Base-by-base conservation (phyloP, 2,329 filamentous ascomycete genomes). In the Endoconidiophora polonica region DNA sequence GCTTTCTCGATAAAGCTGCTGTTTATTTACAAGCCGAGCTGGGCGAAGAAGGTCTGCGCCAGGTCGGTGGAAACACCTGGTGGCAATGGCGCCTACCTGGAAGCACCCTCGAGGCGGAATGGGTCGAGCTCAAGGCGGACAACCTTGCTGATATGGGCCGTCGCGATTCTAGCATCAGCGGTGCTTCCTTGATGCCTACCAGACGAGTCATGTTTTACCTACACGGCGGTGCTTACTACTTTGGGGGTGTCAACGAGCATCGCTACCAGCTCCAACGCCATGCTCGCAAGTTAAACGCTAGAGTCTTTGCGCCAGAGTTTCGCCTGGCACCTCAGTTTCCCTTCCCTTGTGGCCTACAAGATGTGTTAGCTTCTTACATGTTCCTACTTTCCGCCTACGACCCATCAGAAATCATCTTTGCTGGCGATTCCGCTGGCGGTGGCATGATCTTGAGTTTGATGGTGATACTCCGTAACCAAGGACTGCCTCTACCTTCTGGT, bases 241-340 rank as follows among this genome's bases (percentile, higher is more conserved):
- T 98, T 62, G 90, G 91, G 12, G 93, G 86, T 58, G 81, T 95
- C 37, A 88, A 95, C 60, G 88, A 94, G 63, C 91, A 96, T 68
- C 80, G 91, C n/a, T 96, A 96, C 66, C 90, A 96, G 70, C 79
- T 98, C 72, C 91, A 98, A 65, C 76, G 90, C 45, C 88, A 96
- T 71, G 91, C 91, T 24, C 76, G 91, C 49, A 96, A 96, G 66
- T 72, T 98, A 54, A 87, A 91, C 64, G 90, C 87, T 16, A 75
- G 87, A 50, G 83, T 95, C 5, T 79, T 96, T 62, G 87, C 90
- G 22, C 83, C 90, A 4, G 72, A 79, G 54, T 98, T 96, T 63
- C 78, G 91, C 39, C 72, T 98, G 26, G 77, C 91, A 4, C 91
- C 90, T 2, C 88, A 96, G 61, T 98, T 90, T 54, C 91, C 91